A percentile compares a stretch with the other conserved stretches of the same genome.
Conservation (phyloP, 305 asterid species). For the Petunia hybrid region DNA sequence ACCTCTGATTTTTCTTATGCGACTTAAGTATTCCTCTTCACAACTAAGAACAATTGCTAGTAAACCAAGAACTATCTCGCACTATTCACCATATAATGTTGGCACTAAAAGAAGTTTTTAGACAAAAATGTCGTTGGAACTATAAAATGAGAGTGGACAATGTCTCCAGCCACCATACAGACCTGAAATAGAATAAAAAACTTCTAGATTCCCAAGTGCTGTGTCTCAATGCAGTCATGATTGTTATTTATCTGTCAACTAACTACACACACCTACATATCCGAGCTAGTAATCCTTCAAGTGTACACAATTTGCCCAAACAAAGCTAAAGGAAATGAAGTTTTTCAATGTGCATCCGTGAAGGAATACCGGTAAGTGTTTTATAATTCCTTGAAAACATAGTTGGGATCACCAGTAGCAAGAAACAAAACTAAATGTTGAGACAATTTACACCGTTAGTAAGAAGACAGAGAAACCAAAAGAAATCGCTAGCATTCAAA, state of each 20-base stretch:
- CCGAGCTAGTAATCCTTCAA: background rate
- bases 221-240: background rate
- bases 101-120: background rate
- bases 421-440: background rate
- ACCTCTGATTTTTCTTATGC: background rate
- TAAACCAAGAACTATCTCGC: background rate
- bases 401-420: background rate
- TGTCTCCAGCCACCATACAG: background rate
- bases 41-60: background rate
- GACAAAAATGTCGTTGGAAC: background rate
- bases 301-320: background rate
- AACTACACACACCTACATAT: background rate
- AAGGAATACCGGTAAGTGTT: background rate
- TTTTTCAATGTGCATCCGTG: background rate
- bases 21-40: background rate
- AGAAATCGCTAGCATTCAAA: background rate
- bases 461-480: too few relatives aligned
- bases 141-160: background rate
- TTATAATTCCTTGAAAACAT: background rate
- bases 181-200: background rate
- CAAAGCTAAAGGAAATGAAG: slow-evolving; percentile 12
- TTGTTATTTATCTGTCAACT: background rate
- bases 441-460: background rate
- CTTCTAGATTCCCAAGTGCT: background rate
- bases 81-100: background rate